Evolutionary conservation across 257 asterid genomes (phyloP).

Genomic region (Rehmannia glutinosa): DNA sequence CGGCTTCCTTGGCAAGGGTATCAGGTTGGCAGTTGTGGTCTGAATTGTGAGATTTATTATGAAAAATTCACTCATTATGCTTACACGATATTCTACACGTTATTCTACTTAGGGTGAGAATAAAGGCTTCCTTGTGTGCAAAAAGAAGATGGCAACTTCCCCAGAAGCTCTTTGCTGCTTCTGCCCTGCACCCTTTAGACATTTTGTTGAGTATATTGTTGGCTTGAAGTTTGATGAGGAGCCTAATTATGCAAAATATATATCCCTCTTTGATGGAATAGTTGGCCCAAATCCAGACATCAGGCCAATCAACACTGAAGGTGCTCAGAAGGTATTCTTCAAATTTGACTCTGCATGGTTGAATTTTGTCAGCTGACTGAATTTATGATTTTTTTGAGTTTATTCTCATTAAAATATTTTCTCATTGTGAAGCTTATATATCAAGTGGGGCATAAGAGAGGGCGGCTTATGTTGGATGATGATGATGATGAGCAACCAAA

Average conservation of each 20-base stretch:
- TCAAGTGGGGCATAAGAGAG: conserved; percentile 61
- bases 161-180: conserved; percentile 48
- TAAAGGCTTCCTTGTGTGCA: conserved; percentile 52
- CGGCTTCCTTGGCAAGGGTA: conserved; percentile 67
- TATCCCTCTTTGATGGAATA: conserved; percentile 54
- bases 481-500: conserved; percentile 52
- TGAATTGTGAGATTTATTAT: neutral
- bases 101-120: conserved; percentile 44
- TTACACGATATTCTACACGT: neutral
- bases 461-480: conserved; percentile 42
- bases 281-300: conserved; percentile 52
- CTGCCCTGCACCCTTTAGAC: conserved; percentile 50
- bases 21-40: conserved; percentile 35
- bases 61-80: neutral
- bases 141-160: conserved; percentile 57
- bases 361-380: neutral
- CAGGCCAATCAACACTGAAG: conserved; percentile 59
- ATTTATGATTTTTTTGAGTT: conserved; percentile 2
- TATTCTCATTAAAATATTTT: neutral
- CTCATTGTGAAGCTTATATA: conserved; percentile 31
- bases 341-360: neutral
- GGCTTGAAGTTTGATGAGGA: conserved; percentile 59
- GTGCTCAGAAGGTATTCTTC: conserved; percentile 51
- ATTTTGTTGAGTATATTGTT: conserved; percentile 46
- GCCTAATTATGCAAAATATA: conserved; percentile 51